Conservation (phyloP, 1,284 basidiomycete species). For the Malassezia cuniculi region DNA sequence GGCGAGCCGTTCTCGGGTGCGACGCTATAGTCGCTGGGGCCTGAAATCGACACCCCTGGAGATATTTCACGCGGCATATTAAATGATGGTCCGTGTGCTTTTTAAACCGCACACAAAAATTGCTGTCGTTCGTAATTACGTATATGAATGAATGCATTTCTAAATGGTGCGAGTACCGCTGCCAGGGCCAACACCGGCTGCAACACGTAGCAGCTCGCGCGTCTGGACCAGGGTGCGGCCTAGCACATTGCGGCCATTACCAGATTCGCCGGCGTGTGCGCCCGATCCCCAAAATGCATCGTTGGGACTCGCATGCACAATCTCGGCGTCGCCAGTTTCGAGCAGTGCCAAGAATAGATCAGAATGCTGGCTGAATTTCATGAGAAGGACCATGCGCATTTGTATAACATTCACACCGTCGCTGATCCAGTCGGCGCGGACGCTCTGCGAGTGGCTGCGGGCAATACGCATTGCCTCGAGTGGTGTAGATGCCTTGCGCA, state of each 20-base stretch:
- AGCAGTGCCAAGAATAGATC: constrained; percentile 17
- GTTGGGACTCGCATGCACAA: constrained; percentile 23
- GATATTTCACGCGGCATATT: too few species aligned
- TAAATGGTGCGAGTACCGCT: constrained; percentile 24
- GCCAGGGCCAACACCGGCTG: constrained; percentile 19
- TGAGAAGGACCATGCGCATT: constrained; percentile 26
- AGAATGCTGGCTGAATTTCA: constrained; percentile 26
- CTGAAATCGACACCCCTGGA: too few species aligned
- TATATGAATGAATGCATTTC: too few species aligned
- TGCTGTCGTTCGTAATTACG: too few species aligned
- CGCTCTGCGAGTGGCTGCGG: constrained; percentile 15
- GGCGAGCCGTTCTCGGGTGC: too few species aligned
- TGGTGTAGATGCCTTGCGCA: constrained; percentile 22
- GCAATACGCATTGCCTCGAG: constrained; percentile 25
- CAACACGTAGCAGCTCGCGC: constrained; percentile 18
- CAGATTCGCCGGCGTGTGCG: not conserved
- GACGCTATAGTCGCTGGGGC: too few species aligned
- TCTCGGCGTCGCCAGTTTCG: constrained; percentile 20
- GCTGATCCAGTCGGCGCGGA: constrained; percentile 23
- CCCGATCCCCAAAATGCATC: constrained; percentile 34
- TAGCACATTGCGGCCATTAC: constrained; percentile 23
- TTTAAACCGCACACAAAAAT: too few species aligned
- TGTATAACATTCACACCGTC: constrained; percentile 23
- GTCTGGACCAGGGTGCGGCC: constrained; percentile 23
- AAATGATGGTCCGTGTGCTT: too few species aligned